A percentile compares a stretch with the other conserved stretches of the same genome.
Conservation (phyloP, 257 asterid species). For the Jasminum sambac region DNA sequence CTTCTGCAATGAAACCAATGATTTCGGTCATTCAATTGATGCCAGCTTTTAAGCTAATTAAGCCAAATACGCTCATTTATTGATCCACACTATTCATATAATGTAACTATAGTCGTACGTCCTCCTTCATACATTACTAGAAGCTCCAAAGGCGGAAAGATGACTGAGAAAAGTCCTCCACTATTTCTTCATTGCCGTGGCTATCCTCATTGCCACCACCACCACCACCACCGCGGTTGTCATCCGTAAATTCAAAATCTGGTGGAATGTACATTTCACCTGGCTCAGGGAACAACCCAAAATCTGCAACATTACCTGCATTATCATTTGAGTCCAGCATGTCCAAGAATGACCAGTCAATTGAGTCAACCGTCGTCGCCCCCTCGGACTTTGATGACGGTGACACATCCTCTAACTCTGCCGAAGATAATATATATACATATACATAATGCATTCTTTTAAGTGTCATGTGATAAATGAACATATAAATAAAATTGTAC, state of each 20-base stretch:
- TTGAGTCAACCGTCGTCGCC: not conserved
- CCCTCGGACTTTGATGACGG: not conserved
- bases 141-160: conserved; percentile 3
- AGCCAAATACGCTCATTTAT: not conserved
- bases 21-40: not conserved
- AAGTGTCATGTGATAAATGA: no score
- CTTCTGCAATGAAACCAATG: not conserved
- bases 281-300: not conserved
- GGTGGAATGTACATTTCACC: not conserved
- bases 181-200: not conserved
- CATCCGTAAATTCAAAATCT: not conserved
- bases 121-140: not conserved
- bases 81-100: not conserved
- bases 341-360: conserved; percentile 2
- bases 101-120: no score
- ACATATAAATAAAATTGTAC: not conserved
- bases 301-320: not conserved
- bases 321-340: not conserved
- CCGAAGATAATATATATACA: not conserved
- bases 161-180: not conserved
- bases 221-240: no score
- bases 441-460: no score
- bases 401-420: not conserved
- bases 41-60: not conserved
- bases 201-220: not conserved